Evolutionary conservation across 208 protist species (phyloP).

Genomic region (Wallacemonas sp.): DNA sequence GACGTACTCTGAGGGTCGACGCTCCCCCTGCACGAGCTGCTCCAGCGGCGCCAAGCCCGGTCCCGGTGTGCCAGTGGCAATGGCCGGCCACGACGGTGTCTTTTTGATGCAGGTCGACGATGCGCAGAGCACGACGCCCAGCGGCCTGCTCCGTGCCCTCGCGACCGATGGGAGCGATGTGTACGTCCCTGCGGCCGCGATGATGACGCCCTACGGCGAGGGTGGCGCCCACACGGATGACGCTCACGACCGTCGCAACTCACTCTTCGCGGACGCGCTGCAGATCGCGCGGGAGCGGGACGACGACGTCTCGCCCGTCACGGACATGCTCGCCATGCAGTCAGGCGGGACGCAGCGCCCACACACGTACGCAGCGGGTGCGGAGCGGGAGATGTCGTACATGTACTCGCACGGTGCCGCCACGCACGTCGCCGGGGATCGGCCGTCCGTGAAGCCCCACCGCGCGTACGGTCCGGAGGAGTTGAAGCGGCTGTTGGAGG

Average conservation of each 20-base stretch:
- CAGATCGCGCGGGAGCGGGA: background rate
- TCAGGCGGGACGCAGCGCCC: no score
- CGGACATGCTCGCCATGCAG: no score
- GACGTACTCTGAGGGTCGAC: background rate
- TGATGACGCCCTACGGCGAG: background rate
- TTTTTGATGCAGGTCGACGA: conserved; percentile 7
- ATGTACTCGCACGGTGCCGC: background rate
- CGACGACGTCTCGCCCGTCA: no score
- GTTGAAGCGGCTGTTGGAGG: conserved; percentile 29
- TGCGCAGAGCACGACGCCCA: no score
- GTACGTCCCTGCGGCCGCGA: background rate
- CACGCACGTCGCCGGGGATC: background rate
- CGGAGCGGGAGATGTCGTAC: no score
- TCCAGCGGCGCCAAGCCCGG: background rate
- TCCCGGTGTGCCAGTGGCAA: no score
- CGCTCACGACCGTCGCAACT: background rate
- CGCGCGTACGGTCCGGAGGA: conserved; percentile 41
- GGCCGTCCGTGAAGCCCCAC: no score
- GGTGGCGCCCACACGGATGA: no score
- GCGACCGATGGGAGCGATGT: no score
- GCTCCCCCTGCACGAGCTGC: background rate
- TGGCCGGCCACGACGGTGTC: no score
- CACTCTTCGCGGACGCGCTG: background rate
- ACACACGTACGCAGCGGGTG: conserved; percentile 10
- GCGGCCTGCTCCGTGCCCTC: no score